Base-by-base conservation (phyloP, 192 early-diverging fungal species). In the Chytriomyces sp. region DNA sequence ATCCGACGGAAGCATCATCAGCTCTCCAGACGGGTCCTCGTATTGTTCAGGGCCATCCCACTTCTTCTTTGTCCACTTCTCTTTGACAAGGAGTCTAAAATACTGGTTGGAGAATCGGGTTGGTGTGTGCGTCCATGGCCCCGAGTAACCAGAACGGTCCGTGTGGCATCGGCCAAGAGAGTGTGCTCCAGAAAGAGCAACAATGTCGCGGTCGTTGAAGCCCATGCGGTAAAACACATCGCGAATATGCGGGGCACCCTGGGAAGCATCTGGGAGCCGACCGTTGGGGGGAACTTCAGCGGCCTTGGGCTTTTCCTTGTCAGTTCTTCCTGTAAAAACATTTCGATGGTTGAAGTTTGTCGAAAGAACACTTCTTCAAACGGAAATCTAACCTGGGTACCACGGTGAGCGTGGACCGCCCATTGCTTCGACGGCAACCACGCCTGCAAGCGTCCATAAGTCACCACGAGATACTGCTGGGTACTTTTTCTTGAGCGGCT, bases 41-140 rank as follows among this genome's bases (percentile, higher is more conserved):
- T 86, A 97, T 85, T 98, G 95, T 81, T 89, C 82, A 10, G 94
- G 93, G 5, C 94, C 94, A 74, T 86, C 81, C 91, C 92, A 94
- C 84, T 91, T 86, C 84, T 91, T 92, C 79, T 93, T 69, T 73
- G 67, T 50, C 80, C 84, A 81, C 69, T 82, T 61, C 48, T 81
- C 69, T 16, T 45, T 46, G 44, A 65, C 59, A 3, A 86, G 78
- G 26, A 85, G 91, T 60, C 88, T 94, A 86, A 84, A 98, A 86
- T 90, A 97, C 64, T 91, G 88, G 88, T 98, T 98, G 61, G 95
- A 93, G 84, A 98, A 96, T 50, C 87, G 75, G 1, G 91, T 96
- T 11, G 96, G 96, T 9, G 94, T 89, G 77, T 90, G 86, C 64
- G 91, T 94, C 96, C 96, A 98, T 16, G 96, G 79, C 80, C 88